These are phyloP conservation scores for Oligophagozyma castellii DNA, from an alignment of 1,139 yeast genomes.

Conservation along the genomic window DNA sequence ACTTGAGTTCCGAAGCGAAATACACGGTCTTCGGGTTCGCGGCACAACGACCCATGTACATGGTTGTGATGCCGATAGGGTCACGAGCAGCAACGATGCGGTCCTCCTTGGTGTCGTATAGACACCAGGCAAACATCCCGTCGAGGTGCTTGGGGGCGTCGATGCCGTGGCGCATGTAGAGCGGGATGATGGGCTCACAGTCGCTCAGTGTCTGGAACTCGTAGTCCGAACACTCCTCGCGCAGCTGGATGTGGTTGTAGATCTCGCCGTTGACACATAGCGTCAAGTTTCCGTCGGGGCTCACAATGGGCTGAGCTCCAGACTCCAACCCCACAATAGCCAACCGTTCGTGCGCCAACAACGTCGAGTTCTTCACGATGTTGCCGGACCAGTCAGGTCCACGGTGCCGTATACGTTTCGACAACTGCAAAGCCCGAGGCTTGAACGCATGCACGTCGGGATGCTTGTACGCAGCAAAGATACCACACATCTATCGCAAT, in stretches of 20 bases:
- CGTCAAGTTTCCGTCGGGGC: constrained; percentile 57
- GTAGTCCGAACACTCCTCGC: constrained; percentile 63
- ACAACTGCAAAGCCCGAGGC: constrained; percentile 72
- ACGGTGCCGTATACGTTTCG: constrained; percentile 91
- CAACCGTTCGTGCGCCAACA: constrained; percentile 84
- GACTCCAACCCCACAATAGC: constrained; percentile 92
- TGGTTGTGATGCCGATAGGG: constrained; percentile 93
- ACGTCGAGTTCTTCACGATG: constrained; percentile 60
- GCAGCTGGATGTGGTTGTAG: constrained; percentile 84
- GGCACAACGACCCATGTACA: constrained; percentile 83
- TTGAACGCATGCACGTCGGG: constrained; percentile 72
- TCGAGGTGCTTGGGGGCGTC: constrained; percentile 90
- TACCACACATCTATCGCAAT: constrained; percentile 99
- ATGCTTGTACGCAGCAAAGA: constrained; percentile 81
- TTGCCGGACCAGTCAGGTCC: constrained; percentile 99
- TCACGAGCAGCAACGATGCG: constrained; percentile 94
- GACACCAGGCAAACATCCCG: constrained; percentile 96
- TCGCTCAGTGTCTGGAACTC: constrained; percentile 77
- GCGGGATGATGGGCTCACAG: constrained; percentile 94
- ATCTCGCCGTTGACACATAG: constrained; percentile 95
- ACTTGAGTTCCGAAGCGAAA: constrained; percentile 91
- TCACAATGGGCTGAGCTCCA: constrained; percentile 94
- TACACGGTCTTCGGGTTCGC: constrained; percentile 59
- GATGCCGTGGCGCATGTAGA: constrained; percentile 69
- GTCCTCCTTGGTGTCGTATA: constrained; percentile 73